A percentile compares a stretch with the other conserved stretches of the same genome.
Evolutionary conservation across 371 early-diverging fungal species (phyloP).

Genomic region (Lichtheimia ornata): DNA sequence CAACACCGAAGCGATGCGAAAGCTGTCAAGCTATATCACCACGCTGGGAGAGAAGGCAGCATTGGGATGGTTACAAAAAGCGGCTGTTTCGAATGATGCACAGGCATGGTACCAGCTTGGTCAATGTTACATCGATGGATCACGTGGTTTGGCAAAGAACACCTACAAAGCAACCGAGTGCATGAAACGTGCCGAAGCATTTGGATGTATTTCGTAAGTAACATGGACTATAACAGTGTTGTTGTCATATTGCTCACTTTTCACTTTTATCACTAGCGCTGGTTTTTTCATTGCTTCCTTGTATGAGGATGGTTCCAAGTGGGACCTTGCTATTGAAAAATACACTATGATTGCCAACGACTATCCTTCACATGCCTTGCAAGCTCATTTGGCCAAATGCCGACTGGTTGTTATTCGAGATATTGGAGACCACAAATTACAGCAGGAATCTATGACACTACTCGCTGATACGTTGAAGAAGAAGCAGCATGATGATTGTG

Average conservation of each 20-base stretch:
- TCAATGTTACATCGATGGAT: conserved; percentile 9
- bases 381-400: conserved; percentile 12
- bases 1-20: conserved; percentile 7
- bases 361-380: conserved; percentile 17
- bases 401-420: conserved; percentile 17
- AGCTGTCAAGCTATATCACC: conserved; percentile 2
- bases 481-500: background rate
- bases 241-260: background rate
- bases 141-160: conserved; percentile 11
- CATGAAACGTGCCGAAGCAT: conserved; percentile 21
- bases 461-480: conserved; percentile 16
- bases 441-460: conserved; percentile 3
- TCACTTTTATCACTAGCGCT: conserved; percentile 16
- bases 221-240: background rate
- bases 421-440: conserved; percentile 4
- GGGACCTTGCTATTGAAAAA: conserved; percentile 13
- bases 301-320: conserved; percentile 8
- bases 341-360: conserved; percentile 11
- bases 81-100: conserved; percentile 8
- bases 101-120: conserved; percentile 14
- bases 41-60: conserved; percentile 11
- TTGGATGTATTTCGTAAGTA: conserved; percentile 30
- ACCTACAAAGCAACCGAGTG: conserved; percentile 23
- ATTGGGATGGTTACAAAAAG: conserved; percentile 12
- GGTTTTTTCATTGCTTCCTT: conserved; percentile 20